Evolutionary conservation across 768 basidiomycete genomes (phyloP).

Genomic region (Amanita polypyramis): DNA sequence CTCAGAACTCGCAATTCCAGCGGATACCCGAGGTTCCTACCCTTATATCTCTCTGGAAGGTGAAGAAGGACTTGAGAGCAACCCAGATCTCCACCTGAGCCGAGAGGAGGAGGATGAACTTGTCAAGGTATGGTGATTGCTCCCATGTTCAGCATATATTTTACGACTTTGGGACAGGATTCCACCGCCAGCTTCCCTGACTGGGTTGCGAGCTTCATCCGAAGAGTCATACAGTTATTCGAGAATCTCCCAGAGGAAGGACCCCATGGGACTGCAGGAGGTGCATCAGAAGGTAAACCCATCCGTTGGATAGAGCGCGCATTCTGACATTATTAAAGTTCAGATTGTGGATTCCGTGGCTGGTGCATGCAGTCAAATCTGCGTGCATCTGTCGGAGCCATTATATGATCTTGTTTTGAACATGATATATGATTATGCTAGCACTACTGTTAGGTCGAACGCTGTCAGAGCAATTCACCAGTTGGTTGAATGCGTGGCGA

Average conservation of each 20-base stretch:
- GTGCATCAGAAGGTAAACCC: slow-evolving; percentile 48
- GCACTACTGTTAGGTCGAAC: slow-evolving; percentile 72
- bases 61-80: slow-evolving; percentile 24
- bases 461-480: slow-evolving; percentile 82
- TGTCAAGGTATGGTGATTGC: slow-evolving; percentile 31
- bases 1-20: slow-evolving; percentile 22
- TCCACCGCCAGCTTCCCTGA: slow-evolving; percentile 68
- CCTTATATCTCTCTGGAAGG: slow-evolving; percentile 30
- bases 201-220: slow-evolving; percentile 77
- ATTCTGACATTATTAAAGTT: slow-evolving; percentile 25
- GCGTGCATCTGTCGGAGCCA: slow-evolving; percentile 60
- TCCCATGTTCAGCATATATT: not conserved
- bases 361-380: slow-evolving; percentile 68
- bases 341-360: slow-evolving; percentile 71
- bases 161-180: slow-evolving; percentile 24
- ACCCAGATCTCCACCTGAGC: slow-evolving; percentile 28
- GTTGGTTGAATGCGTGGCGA: slow-evolving; percentile 77
- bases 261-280: slow-evolving; percentile 47
- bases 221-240: slow-evolving; percentile 67
- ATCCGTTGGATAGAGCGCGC: not conserved
- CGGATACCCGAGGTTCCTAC: slow-evolving; percentile 17
- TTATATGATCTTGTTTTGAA: slow-evolving; percentile 75
- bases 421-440: slow-evolving; percentile 77
- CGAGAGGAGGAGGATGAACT: slow-evolving; percentile 63
- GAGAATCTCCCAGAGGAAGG: slow-evolving; percentile 85